These are phyloP conservation scores for Boletus edulis DNA, from an alignment of 768 basidiomycete species.

Conservation along the genomic window DNA sequence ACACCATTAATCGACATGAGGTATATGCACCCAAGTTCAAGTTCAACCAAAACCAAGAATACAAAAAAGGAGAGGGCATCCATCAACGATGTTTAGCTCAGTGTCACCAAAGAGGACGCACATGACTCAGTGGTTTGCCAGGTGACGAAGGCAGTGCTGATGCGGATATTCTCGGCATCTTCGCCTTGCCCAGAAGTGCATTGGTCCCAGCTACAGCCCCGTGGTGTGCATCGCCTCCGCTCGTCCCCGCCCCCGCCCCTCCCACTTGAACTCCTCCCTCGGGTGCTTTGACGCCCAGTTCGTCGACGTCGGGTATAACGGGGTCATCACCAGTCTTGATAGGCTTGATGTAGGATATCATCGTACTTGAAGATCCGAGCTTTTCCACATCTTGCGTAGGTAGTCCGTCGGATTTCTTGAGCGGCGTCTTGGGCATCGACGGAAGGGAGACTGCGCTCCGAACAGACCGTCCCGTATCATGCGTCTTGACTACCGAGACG, in stretches of 20 bases:
- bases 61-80: conserved; percentile 10
- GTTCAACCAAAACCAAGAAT: conserved; percentile 11
- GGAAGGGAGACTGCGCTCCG: conserved; percentile 44
- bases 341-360: conserved; percentile 62
- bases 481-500: conserved; percentile 23
- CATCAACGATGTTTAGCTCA: conserved; percentile 44
- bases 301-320: conserved; percentile 32
- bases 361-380: conserved; percentile 73
- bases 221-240: conserved; percentile 13
- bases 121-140: conserved; percentile 76
- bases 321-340: conserved; percentile 47
- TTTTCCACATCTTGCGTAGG: conserved; percentile 31
- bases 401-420: conserved; percentile 21
- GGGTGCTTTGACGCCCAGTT: conserved; percentile 38
- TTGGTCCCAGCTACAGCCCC: conserved; percentile 18
- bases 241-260: conserved; percentile 4
- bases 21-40: conserved; percentile 23
- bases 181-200: conserved; percentile 11
- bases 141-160: conserved; percentile 41
- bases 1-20: conserved; percentile 32
- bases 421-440: conserved; percentile 29
- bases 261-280: conserved; percentile 46
- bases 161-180: conserved; percentile 22
- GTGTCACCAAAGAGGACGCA: conserved; percentile 77
- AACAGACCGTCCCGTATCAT: conserved; percentile 34